These are phyloP conservation scores for Elaeis oleifera DNA, from an alignment of 202 grass and related monocot species.

Conservation along the genomic window DNA sequence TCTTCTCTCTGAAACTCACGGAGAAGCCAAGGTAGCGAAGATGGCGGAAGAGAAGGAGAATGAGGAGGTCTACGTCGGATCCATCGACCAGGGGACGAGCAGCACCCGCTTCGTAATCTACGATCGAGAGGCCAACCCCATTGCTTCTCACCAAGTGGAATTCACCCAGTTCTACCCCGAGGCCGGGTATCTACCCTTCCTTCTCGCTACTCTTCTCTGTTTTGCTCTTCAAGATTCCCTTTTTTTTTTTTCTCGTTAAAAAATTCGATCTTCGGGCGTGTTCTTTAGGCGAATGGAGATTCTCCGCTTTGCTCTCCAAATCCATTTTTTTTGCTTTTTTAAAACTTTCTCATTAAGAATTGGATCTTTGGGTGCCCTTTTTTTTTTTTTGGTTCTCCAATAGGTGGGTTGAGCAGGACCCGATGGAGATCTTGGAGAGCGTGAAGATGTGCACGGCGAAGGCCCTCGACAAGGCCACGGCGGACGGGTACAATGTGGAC, in stretches of 20 bases:
- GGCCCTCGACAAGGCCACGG: slow-evolving; percentile 52
- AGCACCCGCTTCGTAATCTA: slow-evolving; percentile 95
- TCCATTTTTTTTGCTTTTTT: no score
- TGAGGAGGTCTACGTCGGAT: slow-evolving; percentile 58
- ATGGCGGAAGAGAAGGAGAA: slow-evolving; percentile 26
- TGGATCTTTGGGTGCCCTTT: no score
- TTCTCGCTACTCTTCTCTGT: no score
- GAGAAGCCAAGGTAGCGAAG: neutral
- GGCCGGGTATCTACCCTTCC: slow-evolving; percentile 33
- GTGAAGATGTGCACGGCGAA: slow-evolving; percentile 60
- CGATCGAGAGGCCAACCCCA: slow-evolving; percentile 52
- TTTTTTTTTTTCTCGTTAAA: neutral
- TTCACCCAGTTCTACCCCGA: slow-evolving; percentile 94
- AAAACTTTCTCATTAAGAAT: no score
- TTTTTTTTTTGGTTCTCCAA: no score
- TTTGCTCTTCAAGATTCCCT: no score
- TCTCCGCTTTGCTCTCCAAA: no score
- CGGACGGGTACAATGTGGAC: slow-evolving; percentile 38
- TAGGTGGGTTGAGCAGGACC: slow-evolving; percentile 98
- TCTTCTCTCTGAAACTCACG: no score
- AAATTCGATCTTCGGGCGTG: neutral
- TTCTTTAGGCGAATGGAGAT: no score
- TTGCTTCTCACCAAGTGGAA: slow-evolving; percentile 85
- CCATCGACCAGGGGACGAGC: slow-evolving; percentile 92
- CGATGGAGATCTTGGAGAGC: slow-evolving; percentile 77